phyloP scores from a whole-genome alignment of 1,284 basidiomycete genomes.

The Fomes fomentarius region DNA sequence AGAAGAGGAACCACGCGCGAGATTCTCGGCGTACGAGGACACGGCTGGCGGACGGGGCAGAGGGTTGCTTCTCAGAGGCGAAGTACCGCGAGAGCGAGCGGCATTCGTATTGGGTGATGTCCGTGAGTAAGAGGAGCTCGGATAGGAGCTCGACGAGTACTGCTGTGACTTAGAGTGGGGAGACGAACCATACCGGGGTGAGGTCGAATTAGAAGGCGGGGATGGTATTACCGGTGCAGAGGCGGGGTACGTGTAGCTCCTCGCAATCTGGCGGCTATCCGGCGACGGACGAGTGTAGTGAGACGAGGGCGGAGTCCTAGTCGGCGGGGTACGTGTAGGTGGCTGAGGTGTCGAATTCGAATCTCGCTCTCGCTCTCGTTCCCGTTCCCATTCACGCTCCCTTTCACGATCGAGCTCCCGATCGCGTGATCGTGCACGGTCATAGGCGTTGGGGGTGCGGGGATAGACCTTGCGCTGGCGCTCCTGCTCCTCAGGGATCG shows the following conservation, averaged over 20 bases:
- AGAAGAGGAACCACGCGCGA: slow-evolving; percentile 21
- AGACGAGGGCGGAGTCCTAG: slow-evolving; percentile 17
- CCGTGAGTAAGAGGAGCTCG: slow-evolving; percentile 12
- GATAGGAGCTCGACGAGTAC: slow-evolving; percentile 10
- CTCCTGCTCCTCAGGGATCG: slow-evolving; percentile 37
- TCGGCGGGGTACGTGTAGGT: slow-evolving; percentile 18
- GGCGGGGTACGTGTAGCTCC: slow-evolving; percentile 32
- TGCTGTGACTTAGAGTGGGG: slow-evolving; percentile 5
- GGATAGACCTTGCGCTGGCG: slow-evolving; percentile 27
- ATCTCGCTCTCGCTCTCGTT: slow-evolving; percentile 13
- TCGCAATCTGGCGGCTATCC: slow-evolving; percentile 22
- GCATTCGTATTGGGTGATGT: slow-evolving; percentile 17
- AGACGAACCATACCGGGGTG: slow-evolving; percentile 18
- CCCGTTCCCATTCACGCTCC: slow-evolving; percentile 2
- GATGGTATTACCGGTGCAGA: slow-evolving; percentile 12
- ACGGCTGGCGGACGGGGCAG: slow-evolving; percentile 30
- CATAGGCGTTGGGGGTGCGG: slow-evolving; percentile 21
- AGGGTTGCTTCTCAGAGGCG: slow-evolving; percentile 27
- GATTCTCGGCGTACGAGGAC: slow-evolving; percentile 18
- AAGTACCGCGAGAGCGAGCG: slow-evolving; percentile 13
- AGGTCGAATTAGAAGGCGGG: slow-evolving; percentile 15
- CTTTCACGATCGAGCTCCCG: not conserved
- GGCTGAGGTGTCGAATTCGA: slow-evolving; percentile 20
- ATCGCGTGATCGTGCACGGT: slow-evolving; percentile 6
- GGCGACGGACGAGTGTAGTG: slow-evolving; percentile 21